phyloP scores from a whole-genome alignment of 371 early-diverging fungal species.

The Aphelidium insulamus region DNA sequence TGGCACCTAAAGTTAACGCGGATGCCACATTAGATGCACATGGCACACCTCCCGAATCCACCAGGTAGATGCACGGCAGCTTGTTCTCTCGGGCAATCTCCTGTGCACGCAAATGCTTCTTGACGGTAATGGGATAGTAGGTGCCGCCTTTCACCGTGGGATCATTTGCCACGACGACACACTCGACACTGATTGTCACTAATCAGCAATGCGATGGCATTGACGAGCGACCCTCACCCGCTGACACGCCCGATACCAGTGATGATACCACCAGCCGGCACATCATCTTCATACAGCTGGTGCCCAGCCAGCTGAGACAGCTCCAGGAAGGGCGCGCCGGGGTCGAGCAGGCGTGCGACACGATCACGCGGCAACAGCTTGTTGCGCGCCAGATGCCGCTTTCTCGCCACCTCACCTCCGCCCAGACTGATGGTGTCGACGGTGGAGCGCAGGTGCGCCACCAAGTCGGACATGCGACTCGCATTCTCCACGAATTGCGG shows the following conservation, averaged over 20 bases:
- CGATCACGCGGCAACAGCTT: conserved; percentile 90
- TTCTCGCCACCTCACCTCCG: conserved; percentile 70
- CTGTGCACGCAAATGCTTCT: conserved; percentile 94
- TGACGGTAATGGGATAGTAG: conserved; percentile 90
- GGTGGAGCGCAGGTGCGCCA: conserved; percentile 43
- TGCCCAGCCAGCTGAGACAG: conserved; percentile 84
- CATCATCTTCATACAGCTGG: conserved; percentile 60
- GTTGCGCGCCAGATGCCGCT: conserved; percentile 61
- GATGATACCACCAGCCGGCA: conserved; percentile 82
- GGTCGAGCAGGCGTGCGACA: background rate
- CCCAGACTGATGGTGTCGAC: conserved; percentile 57
- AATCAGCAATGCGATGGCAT: background rate
- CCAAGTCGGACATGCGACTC: conserved; percentile 44
- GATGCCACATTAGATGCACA: no score
- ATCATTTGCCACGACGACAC: conserved; percentile 92
- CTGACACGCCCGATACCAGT: conserved; percentile 89
- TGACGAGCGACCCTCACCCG: conserved; percentile 31
- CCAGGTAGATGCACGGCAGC: conserved; percentile 88
- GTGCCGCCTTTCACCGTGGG: conserved; percentile 87
- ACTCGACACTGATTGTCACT: conserved; percentile 37
- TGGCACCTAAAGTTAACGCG: no score
- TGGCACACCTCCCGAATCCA: conserved; percentile 95
- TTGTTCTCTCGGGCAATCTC: conserved; percentile 87
- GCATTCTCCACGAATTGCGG: conserved; percentile 75
- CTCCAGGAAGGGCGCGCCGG: conserved; percentile 78